phyloP scores from a whole-genome alignment of 2,329 filamentous ascomycete species.

The Davidsoniella neocaledoniae region DNA sequence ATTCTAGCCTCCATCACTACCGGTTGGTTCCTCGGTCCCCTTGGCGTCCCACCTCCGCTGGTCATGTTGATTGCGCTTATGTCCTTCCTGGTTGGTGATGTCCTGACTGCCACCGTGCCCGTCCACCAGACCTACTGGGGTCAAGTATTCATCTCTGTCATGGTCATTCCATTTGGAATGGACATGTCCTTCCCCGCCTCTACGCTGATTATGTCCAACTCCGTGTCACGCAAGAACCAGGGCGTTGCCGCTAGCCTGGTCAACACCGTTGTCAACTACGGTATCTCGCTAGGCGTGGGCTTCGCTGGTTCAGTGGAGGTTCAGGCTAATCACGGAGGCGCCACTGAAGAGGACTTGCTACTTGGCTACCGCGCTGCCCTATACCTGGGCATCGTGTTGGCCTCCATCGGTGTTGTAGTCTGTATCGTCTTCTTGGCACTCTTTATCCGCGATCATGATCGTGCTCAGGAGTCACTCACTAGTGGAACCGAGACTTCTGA shows the following conservation, averaged over 20 bases:
- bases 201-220: slow-evolving; percentile 41
- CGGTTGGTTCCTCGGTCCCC: slow-evolving; percentile 25
- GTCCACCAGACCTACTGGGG: slow-evolving; percentile 45
- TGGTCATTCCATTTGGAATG: slow-evolving; percentile 46
- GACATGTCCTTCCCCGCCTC: slow-evolving; percentile 51
- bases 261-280: slow-evolving; percentile 51
- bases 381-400: slow-evolving; percentile 26
- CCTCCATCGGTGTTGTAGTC: slow-evolving; percentile 21
- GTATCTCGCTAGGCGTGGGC: slow-evolving; percentile 47
- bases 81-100: slow-evolving; percentile 26
- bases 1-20: slow-evolving; percentile 28
- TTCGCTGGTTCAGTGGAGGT: slow-evolving; percentile 48
- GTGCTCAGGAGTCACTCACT: not conserved
- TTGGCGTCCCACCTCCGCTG: slow-evolving; percentile 21
- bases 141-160: slow-evolving; percentile 39
- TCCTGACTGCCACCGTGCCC: slow-evolving; percentile 31
- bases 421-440: slow-evolving; percentile 11
- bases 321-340: slow-evolving; percentile 17
- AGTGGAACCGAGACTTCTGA: slow-evolving; percentile 6
- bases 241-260: slow-evolving; percentile 36
- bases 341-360: slow-evolving; percentile 17
- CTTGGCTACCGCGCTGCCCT: slow-evolving; percentile 23
- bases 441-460: slow-evolving; percentile 7
- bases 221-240: slow-evolving; percentile 28
- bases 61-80: slow-evolving; percentile 29